Conservation (phyloP, 768 basidiomycete species). For the Multifurca ochricompacta region DNA sequence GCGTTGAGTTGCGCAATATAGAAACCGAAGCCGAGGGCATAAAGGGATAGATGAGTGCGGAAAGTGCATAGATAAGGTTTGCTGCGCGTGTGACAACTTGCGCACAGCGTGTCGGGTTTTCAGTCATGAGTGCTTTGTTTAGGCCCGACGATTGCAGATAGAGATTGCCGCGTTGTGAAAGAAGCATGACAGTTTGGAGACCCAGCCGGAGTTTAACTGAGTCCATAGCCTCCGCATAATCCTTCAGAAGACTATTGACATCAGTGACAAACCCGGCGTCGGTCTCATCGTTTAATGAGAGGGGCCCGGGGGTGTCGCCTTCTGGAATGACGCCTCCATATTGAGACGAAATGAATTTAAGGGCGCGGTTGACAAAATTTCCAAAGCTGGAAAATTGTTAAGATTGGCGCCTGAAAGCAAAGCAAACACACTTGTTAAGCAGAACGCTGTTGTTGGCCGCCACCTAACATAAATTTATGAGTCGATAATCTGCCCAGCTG, state of each 20-base stretch:
- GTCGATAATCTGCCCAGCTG: neutral
- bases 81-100: constrained; percentile 84
- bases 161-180: constrained; percentile 83
- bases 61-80: constrained; percentile 89
- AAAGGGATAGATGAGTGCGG: constrained; percentile 85
- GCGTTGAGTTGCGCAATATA: constrained; percentile 87
- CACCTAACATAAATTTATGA: constrained; percentile 41
- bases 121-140: constrained; percentile 79
- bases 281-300: constrained; percentile 55
- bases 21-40: constrained; percentile 86
- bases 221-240: constrained; percentile 86
- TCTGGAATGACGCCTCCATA: constrained; percentile 78
- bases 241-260: constrained; percentile 68
- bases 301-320: constrained; percentile 60
- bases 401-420: neutral
- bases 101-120: constrained; percentile 78
- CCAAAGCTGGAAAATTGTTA: constrained; percentile 56
- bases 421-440: constrained; percentile 66
- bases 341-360: constrained; percentile 89
- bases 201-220: constrained; percentile 82
- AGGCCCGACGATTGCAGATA: constrained; percentile 93
- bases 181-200: constrained; percentile 80
- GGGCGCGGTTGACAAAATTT: constrained; percentile 91
- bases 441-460: constrained; percentile 88
- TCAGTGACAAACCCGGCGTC: constrained; percentile 74